phyloP scores from a whole-genome alignment of 2,329 filamentous ascomycete genomes.

The Cladophialophora chaetospira region DNA sequence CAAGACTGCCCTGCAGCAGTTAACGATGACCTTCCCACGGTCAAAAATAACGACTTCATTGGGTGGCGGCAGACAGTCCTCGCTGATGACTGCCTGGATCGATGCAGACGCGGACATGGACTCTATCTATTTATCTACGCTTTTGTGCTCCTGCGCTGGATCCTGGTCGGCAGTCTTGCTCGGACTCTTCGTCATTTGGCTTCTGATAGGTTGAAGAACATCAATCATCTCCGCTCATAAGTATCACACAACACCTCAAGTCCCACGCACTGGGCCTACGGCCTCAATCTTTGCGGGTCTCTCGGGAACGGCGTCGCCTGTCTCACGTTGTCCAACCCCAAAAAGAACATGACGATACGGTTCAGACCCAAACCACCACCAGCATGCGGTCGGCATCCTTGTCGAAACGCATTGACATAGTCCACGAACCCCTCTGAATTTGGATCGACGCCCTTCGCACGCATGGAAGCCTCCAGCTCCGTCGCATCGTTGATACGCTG shows the following conservation, averaged over 20 bases:
- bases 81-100: slow-evolving; percentile 47
- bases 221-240: slow-evolving; percentile 59
- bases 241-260: slow-evolving; percentile 44
- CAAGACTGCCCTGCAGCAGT: slow-evolving; percentile 37
- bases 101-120: slow-evolving; percentile 47
- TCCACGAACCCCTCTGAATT: slow-evolving; percentile 62
- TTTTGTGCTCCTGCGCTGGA: no score
- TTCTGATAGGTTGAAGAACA: slow-evolving; percentile 58
- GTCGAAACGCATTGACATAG: slow-evolving; percentile 65
- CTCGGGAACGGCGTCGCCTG: slow-evolving; percentile 65
- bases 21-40: slow-evolving; percentile 46
- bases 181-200: slow-evolving; percentile 43
- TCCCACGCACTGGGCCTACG: slow-evolving; percentile 34
- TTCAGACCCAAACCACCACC: slow-evolving; percentile 68
- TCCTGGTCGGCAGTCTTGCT: no score
- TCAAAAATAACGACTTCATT: slow-evolving; percentile 41
- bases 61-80: slow-evolving; percentile 43
- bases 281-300: slow-evolving; percentile 59
- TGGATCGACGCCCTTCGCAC: slow-evolving; percentile 61
- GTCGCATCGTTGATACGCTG: slow-evolving; percentile 67
- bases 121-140: no score
- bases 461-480: slow-evolving; percentile 61
- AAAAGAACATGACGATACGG: slow-evolving; percentile 67
- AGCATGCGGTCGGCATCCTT: slow-evolving; percentile 65
- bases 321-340: slow-evolving; percentile 65